Conservation (phyloP, 169 alveolate genomes). For the Cyclospora cayetanensis region DNA sequence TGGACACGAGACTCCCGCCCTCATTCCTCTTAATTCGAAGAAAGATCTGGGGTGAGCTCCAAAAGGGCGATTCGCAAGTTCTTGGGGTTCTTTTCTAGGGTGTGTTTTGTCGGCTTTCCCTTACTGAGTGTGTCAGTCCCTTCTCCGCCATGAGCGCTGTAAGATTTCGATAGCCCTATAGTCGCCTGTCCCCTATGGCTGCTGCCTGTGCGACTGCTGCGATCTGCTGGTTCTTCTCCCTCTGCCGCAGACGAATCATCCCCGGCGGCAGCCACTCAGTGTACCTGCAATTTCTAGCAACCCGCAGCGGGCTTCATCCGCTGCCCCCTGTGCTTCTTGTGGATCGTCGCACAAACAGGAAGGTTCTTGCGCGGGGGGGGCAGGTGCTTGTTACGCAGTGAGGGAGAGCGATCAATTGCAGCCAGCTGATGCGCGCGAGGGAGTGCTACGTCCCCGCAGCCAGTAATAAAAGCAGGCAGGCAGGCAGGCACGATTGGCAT, state of each 20-base stretch:
- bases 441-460: too few species aligned
- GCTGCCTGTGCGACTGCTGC: too few species aligned
- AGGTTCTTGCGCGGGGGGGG: constrained; percentile 45
- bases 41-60: constrained; percentile 38
- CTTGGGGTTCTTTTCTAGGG: neutral
- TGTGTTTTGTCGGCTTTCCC: too few species aligned
- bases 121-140: too few species aligned
- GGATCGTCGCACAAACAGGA: constrained; percentile 32
- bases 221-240: neutral
- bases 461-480: too few species aligned
- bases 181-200: neutral
- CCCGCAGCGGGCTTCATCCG: constrained; percentile 58
- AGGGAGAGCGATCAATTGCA: too few species aligned
- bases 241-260: neutral
- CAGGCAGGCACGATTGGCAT: too few species aligned
- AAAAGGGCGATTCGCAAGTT: too few species aligned
- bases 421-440: too few species aligned
- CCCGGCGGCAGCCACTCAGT: constrained; percentile 63
- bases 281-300: constrained; percentile 59
- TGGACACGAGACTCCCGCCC: constrained; percentile 22
- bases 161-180: neutral
- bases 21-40: constrained; percentile 55
- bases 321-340: constrained; percentile 54
- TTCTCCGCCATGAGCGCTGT: neutral
- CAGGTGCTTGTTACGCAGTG: constrained; percentile 38